Evolutionary conservation across 441 rosid genomes (phyloP), one percentile per base, ranked within the genome.

Genomic region (Lepidium campestre): DNA sequence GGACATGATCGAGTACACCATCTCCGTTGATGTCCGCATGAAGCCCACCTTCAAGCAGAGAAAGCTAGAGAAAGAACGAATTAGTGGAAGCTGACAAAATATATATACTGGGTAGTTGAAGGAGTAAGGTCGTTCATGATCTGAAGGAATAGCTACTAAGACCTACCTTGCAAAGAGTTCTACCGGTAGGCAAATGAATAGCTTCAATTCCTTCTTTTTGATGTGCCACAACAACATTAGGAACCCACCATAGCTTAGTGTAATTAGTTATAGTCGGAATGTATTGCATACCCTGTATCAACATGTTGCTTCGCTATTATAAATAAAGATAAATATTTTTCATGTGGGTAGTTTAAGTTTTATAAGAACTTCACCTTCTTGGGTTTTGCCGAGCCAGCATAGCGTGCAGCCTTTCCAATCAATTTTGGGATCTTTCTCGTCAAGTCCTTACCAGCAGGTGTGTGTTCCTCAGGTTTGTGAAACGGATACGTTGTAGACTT

Each of bases 11-110:
- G 32, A 95, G 91, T 69, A 95, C 96, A 61, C 99, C 99, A 70
- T 95, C 99, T 58, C 99, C 99, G 55, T 95, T 92, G 60, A 95
- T 86, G 81, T 95, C 99, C 27, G 98, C 99, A 82, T 95, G 99
- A 77, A 95, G 96, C 59, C 99, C 97, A 39, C 99, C 99, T 86
- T 92, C 98, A 76, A 66, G 96, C 49, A 95, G 88, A 81, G 89
- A 94, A 78, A 95, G 96, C 99, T 92, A 81, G 59, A 50, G 58
- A 70, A 0, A 20, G 58, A 55, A 63, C 29, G 65, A 46, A 17
- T 17, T 34, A 2, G 62, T 31, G 37, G 31, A 68, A 62, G 60
- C 42, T 57, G 27, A 11, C 35, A 34, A 17, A 47, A 57, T 6
- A 36, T 39, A 36, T 39, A 34, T 46, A 15, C 22, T 14, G 4